A percentile compares a stretch with the other conserved stretches of the same genome.
These are phyloP conservation scores for Linum trigynum DNA, from an alignment of 345 rosid species.

Conservation along the genomic window DNA sequence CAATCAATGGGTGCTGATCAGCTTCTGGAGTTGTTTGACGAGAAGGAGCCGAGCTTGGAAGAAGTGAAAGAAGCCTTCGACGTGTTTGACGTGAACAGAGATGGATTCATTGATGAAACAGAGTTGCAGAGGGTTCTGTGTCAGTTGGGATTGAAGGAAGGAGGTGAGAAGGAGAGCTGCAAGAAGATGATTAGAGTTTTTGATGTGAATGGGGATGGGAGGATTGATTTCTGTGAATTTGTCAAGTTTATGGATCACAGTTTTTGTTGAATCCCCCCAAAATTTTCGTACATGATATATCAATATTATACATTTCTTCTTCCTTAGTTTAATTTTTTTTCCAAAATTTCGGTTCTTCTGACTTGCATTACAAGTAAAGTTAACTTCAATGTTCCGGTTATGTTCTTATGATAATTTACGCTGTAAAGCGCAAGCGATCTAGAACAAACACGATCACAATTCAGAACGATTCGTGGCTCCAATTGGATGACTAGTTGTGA, in stretches of 20 bases:
- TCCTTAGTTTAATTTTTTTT: too few relatives aligned
- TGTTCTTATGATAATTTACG: too few relatives aligned
- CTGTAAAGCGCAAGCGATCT: too few relatives aligned
- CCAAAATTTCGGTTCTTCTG: too few relatives aligned
- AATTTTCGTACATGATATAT: not conserved
- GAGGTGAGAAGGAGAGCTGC: conserved; percentile 8
- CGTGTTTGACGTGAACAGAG: conserved; percentile 27
- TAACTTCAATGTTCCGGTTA: too few relatives aligned
- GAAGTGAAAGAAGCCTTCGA: conserved; percentile 27
- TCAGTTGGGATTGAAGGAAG: conserved; percentile 11
- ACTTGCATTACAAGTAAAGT: too few relatives aligned
- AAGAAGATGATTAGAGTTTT: conserved; percentile 13
- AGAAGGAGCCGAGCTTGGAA: conserved; percentile 21
- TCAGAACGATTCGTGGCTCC: too few relatives aligned
- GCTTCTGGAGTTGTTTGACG: conserved; percentile 17
- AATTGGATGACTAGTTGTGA: too few relatives aligned
- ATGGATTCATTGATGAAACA: conserved; percentile 24
- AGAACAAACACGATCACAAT: too few relatives aligned
- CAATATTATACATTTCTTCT: too few relatives aligned
- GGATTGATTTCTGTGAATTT: conserved; percentile 20
- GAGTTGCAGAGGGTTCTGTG: conserved; percentile 24
- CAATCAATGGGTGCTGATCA: conserved; percentile 1
- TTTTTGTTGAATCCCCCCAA: not conserved
- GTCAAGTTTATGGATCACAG: conserved; percentile 13
- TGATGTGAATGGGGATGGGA: conserved; percentile 20